Conservation (phyloP, 257 asterid genomes). For the Agastache rugosa region DNA sequence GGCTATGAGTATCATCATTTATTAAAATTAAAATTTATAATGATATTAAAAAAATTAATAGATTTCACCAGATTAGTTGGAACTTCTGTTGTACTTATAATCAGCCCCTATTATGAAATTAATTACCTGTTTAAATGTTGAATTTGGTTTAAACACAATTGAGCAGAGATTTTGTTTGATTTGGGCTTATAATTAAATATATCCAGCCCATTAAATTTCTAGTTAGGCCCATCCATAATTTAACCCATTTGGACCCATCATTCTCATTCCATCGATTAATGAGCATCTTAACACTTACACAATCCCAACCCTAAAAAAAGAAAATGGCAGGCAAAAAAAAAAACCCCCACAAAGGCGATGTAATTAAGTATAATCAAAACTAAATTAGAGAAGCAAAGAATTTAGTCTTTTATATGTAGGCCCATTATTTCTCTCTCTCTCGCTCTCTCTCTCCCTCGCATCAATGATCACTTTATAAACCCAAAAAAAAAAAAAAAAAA, state of each 20-base stretch:
- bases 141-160: not conserved
- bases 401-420: slow-evolving; percentile 25
- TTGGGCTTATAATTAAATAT: not conserved
- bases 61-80: not conserved
- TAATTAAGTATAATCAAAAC: slow-evolving; percentile 23
- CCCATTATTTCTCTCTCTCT: slow-evolving; percentile 22
- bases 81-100: not conserved
- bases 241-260: not conserved
- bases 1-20: not conserved
- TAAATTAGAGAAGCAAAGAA: slow-evolving; percentile 39
- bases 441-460: slow-evolving; percentile 30
- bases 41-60: not conserved
- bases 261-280: not conserved
- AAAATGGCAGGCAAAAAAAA: not conserved
- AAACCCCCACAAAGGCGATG: not conserved
- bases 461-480: slow-evolving; percentile 30
- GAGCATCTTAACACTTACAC: not conserved
- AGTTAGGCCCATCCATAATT: not conserved
- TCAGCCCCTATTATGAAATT: not conserved
- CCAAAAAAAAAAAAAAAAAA: slow-evolving; percentile 9
- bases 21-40: too few relatives aligned
- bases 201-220: not conserved
- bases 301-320: not conserved
- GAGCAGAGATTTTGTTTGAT: not conserved
- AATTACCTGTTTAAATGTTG: not conserved